These are phyloP conservation scores for Skeletonema menzelii DNA, from an alignment of 108 stramenopile species.

Conservation along the genomic window DNA sequence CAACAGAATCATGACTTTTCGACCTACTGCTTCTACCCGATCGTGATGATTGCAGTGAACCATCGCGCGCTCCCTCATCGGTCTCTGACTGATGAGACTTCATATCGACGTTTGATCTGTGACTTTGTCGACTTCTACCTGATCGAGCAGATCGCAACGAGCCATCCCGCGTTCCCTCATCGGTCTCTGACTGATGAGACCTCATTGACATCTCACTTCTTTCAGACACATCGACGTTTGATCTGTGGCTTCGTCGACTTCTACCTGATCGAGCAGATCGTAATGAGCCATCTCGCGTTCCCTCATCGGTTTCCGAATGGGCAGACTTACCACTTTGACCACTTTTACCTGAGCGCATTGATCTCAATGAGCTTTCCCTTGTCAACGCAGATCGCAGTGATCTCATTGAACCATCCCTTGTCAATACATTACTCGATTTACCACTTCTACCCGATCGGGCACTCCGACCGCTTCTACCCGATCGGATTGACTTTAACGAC, in stretches of 20 bases:
- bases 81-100: neutral
- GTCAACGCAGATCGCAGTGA: no score
- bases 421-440: neutral
- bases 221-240: neutral
- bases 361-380: neutral
- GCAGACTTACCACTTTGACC: neutral
- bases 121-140: neutral
- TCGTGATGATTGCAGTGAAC: no score
- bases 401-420: no score
- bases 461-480: neutral
- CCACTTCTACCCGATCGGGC: neutral
- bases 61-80: no score
- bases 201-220: neutral
- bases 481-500: neutral
- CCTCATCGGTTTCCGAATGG: neutral
- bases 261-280: neutral
- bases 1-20: no score
- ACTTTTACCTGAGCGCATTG: neutral
- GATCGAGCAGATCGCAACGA: neutral
- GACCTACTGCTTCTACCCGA: no score
- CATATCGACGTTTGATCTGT: neutral
- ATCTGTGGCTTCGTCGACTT: neutral
- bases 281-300: neutral
- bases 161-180: neutral
- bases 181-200: neutral